These are phyloP conservation scores for thale cress (Arabidopsis thaliana) DNA, from an alignment of 345 rosid genomes.

Conservation along the genomic window DNA sequence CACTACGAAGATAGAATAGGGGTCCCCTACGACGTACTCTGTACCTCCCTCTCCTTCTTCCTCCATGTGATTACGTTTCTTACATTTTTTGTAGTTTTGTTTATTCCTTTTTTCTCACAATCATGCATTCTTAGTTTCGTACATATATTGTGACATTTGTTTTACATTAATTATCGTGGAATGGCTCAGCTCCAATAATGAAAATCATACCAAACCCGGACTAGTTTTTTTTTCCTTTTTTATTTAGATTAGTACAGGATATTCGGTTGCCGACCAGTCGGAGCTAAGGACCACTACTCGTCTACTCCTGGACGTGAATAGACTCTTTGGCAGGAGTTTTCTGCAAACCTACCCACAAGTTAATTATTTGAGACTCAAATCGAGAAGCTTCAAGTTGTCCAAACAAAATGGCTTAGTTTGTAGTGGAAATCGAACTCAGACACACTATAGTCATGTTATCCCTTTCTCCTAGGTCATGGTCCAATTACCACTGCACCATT, in stretches of 20 bases:
- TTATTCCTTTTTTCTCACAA: constrained; percentile 17
- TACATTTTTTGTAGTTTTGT: constrained; percentile 34
- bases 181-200: not conserved
- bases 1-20: constrained; percentile 32
- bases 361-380: no score
- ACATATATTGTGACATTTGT: constrained; percentile 23
- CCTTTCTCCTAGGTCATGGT: no score
- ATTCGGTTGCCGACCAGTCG: not conserved
- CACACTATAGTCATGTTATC: no score
- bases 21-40: constrained; percentile 30
- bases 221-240: not conserved
- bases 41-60: constrained; percentile 13
- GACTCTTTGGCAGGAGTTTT: not conserved
- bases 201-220: not conserved
- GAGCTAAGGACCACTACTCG: not conserved
- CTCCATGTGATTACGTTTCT: constrained; percentile 42
- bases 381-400: no score
- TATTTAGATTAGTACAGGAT: not conserved
- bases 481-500: no score
- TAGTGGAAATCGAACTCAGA: no score
- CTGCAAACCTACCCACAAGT: not conserved
- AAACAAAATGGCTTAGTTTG: no score
- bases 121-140: constrained; percentile 32
- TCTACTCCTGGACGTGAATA: not conserved
- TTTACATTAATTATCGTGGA: not conserved